Conservation (phyloP, 139 green algal genomes). For the Coelastrella sp. region DNA sequence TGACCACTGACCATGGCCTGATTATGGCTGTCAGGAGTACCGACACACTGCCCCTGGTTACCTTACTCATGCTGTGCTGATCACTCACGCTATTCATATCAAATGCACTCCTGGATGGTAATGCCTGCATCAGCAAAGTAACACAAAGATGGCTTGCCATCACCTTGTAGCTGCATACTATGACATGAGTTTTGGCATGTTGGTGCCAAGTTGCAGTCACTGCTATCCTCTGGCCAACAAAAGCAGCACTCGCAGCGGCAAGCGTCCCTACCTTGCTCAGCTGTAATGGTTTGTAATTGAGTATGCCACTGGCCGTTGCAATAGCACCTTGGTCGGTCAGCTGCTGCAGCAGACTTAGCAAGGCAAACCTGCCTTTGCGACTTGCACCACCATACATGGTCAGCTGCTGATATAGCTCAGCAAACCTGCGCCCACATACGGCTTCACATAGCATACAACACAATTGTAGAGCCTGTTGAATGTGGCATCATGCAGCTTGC, state of each 20-base stretch:
- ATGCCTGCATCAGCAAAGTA: neutral
- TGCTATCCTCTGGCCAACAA: too few species aligned
- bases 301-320: neutral
- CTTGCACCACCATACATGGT: constrained; percentile 4
- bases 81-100: neutral
- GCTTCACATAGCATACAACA: too few species aligned
- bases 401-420: constrained; percentile 34
- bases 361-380: neutral
- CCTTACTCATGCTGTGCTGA: neutral
- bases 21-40: too few species aligned
- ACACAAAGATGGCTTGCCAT: too few species aligned
- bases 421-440: constrained; percentile 6
- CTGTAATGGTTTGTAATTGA: constrained; percentile 19
- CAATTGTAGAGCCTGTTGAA: neutral
- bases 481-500: neutral
- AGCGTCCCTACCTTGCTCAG: constrained; percentile 13
- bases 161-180: too few species aligned
- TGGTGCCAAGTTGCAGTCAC: too few species aligned
- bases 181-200: too few species aligned
- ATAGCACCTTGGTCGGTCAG: neutral
- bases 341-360: constrained; percentile 41
- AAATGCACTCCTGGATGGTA: neutral
- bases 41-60: neutral
- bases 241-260: neutral
- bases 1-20: too few species aligned